Evolutionary conservation across 345 rosid genomes (phyloP), one percentile per base, ranked within the genome.

Genomic region (Syzygium aromaticum): DNA sequence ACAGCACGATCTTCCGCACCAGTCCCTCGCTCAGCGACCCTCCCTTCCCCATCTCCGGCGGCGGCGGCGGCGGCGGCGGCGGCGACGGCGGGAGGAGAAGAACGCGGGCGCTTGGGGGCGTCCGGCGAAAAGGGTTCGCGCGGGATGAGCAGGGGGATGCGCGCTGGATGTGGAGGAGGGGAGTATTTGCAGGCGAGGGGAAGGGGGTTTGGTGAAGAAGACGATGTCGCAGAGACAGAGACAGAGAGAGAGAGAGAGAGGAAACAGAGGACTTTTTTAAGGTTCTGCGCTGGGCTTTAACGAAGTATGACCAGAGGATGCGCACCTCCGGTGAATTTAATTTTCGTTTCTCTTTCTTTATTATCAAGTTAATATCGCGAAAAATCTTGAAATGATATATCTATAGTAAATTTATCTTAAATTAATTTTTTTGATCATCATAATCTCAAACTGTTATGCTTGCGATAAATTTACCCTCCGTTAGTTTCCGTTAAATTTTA

Each of bases 21-120:
- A 96, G 94, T 84, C 96, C 89, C 83, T 95, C 98, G 95, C 97
- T 95, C 15, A 96, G 91, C 63, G 95, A 92, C 52, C 98, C 96
- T 82, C 97, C 99, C 90, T 93, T 96, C 51, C 99, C 98, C 99
- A 96, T 96, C 88, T 5, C 51, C 86, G 15, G 33, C 78, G 51
- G 77, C 43, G 59, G 38, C 54, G 9, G 22, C 54, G 54, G 54
- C 14, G 85, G 43, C 43, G 43, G 19, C 27, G 40, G 15, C 14
- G 85, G 19, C 27, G 40, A 8, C 14, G 85, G 33, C n/a, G 52
- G 52, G 84, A 51, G 84, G 84, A 40, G 53, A 30, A 46, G 82
- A 73, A 38, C 13, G 82, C 43, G 82, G 40, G 46, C 82, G 33
- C 7, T 13, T 12, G 7, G 30, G 80, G 3, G 80, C 0, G 77